A percentile compares a stretch with the other conserved stretches of the same genome.
These are phyloP conservation scores for Picea abies DNA, from an alignment of 83 land plant species.

Conservation along the genomic window DNA sequence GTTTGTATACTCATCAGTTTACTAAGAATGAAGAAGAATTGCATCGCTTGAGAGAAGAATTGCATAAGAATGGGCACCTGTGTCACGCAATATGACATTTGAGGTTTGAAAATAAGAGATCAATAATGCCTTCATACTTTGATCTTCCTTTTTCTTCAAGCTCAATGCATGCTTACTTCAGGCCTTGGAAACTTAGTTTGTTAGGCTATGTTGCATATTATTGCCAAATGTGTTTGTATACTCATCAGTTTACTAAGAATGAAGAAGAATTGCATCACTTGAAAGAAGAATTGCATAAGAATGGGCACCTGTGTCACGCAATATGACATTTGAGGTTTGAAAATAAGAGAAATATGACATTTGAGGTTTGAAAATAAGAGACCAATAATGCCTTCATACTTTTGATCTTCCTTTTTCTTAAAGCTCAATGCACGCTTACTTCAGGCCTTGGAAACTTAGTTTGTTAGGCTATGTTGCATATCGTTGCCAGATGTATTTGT, in stretches of 20 bases:
- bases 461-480: not conserved
- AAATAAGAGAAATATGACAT: no score
- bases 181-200: not conserved
- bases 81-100: conserved; percentile 87
- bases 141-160: not conserved
- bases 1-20: not conserved
- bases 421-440: not conserved
- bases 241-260: not conserved
- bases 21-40: not conserved
- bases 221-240: not conserved
- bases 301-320: conserved; percentile 97
- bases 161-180: not conserved
- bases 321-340: conserved; percentile 75
- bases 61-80: conserved; percentile 98
- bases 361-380: conserved; percentile 38
- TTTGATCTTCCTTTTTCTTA: not conserved
- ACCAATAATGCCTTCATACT: conserved; percentile 5
- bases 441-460: not conserved
- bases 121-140: not conserved
- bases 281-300: conserved; percentile 85
- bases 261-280: conserved; percentile 22
- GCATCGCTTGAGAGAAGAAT: conserved; percentile 68
- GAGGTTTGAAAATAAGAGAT: not conserved
- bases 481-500: not conserved
- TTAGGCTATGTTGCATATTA: not conserved